phyloP scores from a whole-genome alignment of 371 early-diverging fungal species.

The Coemansia sp. region DNA sequence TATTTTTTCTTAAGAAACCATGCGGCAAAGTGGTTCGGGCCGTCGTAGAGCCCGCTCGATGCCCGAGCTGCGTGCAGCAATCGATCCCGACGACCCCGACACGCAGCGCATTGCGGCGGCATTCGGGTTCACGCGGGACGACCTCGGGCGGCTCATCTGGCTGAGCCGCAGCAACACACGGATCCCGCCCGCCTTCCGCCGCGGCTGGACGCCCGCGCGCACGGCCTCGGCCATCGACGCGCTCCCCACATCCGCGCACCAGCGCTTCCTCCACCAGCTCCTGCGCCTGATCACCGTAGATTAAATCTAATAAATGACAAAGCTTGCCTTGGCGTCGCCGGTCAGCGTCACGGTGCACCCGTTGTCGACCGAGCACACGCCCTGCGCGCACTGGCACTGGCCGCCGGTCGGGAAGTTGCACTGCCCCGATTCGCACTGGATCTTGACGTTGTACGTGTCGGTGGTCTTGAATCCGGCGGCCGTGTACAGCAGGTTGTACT shows the following conservation, averaged over 20 bases:
- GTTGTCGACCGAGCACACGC: constrained; percentile 46
- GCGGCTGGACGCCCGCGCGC: not conserved
- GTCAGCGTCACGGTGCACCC: constrained; percentile 51
- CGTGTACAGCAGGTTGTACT: constrained; percentile 49
- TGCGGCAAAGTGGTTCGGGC: not conserved
- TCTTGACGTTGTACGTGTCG: constrained; percentile 45
- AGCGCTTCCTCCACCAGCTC: not conserved
- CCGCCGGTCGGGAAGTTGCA: constrained; percentile 51
- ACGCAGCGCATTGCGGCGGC: not conserved
- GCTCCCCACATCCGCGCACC: not conserved
- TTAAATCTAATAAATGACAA: constrained; percentile 41
- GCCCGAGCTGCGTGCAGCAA: not conserved
- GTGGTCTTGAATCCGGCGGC: constrained; percentile 30
- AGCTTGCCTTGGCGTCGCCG: constrained; percentile 33
- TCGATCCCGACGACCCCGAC: not conserved
- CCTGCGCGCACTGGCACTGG: constrained; percentile 50
- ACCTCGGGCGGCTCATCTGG: not conserved
- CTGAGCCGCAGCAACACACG: not conserved
- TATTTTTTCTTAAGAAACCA: not conserved
- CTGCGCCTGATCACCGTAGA: not conserved
- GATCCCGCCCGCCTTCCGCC: not conserved
- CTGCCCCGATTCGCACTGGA: constrained; percentile 34
- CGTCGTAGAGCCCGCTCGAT: not conserved
- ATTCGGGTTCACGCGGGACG: not conserved
- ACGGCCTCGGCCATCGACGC: not conserved